Evolutionary conservation across 805 yeast genomes (phyloP).

Genomic region (Myxozyma sirexii): DNA sequence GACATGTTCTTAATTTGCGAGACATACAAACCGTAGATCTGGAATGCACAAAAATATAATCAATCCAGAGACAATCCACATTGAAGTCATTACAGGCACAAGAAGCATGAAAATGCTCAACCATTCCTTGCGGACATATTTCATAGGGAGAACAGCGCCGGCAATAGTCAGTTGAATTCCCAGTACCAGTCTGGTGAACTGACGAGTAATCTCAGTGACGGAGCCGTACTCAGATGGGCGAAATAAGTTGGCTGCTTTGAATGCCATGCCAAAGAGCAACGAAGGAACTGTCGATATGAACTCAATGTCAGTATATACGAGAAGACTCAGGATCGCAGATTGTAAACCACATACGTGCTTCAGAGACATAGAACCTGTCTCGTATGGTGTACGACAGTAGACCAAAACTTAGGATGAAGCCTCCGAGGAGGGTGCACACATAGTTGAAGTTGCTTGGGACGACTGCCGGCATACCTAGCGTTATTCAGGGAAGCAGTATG

Average conservation of each 20-base stretch:
- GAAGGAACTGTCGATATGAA: slow-evolving; percentile 50
- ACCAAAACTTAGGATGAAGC: slow-evolving; percentile 61
- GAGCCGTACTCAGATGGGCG: slow-evolving; percentile 56
- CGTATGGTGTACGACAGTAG: slow-evolving; percentile 60
- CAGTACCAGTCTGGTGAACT: slow-evolving; percentile 62
- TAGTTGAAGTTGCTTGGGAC: slow-evolving; percentile 42
- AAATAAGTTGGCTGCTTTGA: slow-evolving; percentile 62
- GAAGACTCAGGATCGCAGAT: too few species aligned
- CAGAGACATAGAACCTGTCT: slow-evolving; percentile 63
- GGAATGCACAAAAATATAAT: slow-evolving; percentile 67
- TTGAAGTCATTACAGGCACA: slow-evolving; percentile 69
- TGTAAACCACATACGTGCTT: slow-evolving; percentile 55
- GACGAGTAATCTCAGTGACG: slow-evolving; percentile 54
- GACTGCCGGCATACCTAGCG: slow-evolving; percentile 22
- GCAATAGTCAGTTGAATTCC: slow-evolving; percentile 74
- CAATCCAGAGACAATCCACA: slow-evolving; percentile 67
- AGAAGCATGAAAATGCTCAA: slow-evolving; percentile 58
- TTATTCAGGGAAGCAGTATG: neutral
- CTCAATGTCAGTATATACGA: neutral
- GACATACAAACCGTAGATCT: slow-evolving; percentile 46
- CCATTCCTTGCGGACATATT: slow-evolving; percentile 65
- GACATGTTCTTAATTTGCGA: neutral
- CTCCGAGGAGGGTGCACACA: slow-evolving; percentile 63
- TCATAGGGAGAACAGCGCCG: slow-evolving; percentile 71
- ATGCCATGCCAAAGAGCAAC: slow-evolving; percentile 60